These are phyloP conservation scores for Heliamphora ciliata DNA, from an alignment of 179 eudicot genomes.

Conservation along the genomic window DNA sequence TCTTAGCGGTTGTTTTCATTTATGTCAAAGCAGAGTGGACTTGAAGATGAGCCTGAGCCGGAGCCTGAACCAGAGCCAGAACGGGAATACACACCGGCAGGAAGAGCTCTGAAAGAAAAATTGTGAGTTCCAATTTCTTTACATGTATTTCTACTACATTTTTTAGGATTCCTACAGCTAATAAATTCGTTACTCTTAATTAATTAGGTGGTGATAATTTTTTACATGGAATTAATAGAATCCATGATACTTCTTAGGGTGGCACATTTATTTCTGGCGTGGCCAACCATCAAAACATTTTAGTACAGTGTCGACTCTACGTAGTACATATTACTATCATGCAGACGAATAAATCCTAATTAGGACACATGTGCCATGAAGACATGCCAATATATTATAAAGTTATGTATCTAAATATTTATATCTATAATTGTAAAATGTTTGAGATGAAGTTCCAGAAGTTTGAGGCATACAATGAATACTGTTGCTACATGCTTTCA, in stretches of 20 bases:
- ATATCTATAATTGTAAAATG: background rate
- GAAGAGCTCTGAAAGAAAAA: conserved; percentile 74
- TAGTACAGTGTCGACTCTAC: background rate
- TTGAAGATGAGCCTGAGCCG: conserved; percentile 59
- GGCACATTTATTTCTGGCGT: background rate
- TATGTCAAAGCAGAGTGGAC: conserved; percentile 39
- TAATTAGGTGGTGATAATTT: background rate
- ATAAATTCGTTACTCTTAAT: background rate
- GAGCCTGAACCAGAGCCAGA: conserved; percentile 69
- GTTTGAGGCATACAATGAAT: background rate
- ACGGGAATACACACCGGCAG: conserved; percentile 74
- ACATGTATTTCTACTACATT: background rate
- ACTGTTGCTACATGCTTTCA: background rate
- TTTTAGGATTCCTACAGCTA: background rate
- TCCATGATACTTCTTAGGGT: background rate
- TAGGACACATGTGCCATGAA: too few species aligned
- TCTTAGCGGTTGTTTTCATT: background rate
- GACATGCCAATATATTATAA: too few species aligned
- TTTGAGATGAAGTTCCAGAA: background rate
- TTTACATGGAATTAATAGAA: background rate
- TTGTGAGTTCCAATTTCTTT: conserved; percentile 52
- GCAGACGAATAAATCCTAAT: background rate
- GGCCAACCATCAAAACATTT: background rate
- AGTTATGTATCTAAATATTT: background rate
- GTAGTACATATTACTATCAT: too few species aligned